These are phyloP conservation scores for Acorus gramineus DNA, from an alignment of 106 monocot genomes.

Conservation along the genomic window DNA sequence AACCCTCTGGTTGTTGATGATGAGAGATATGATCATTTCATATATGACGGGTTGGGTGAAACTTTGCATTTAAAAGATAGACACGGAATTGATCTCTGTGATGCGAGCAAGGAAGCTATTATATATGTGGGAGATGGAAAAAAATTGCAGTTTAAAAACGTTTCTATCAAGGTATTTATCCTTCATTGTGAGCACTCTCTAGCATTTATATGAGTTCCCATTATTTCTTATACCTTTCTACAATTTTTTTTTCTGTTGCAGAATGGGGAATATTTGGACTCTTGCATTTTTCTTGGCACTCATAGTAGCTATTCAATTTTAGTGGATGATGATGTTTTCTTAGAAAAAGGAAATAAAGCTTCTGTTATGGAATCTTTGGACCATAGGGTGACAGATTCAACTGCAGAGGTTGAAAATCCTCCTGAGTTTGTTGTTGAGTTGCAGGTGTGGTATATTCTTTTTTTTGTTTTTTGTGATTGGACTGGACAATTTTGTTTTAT, in stretches of 20 bases:
- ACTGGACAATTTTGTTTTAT: too few species aligned
- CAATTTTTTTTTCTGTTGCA: conserved; percentile 15
- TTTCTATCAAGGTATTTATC: conserved; percentile 60
- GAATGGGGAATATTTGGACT: conserved; percentile 88
- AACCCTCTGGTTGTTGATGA: conserved; percentile 75
- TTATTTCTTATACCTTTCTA: too few species aligned
- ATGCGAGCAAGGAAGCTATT: conserved; percentile 29
- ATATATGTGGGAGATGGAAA: conserved; percentile 78
- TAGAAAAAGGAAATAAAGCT: conserved; percentile 30
- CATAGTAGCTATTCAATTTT: conserved; percentile 83
- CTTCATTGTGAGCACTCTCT: neutral
- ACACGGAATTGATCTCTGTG: conserved; percentile 37
- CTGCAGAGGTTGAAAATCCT: neutral
- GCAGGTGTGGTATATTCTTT: conserved; percentile 36
- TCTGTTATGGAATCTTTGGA: conserved; percentile 6
- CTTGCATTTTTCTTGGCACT: conserved; percentile 75
- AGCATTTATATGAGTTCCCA: too few species aligned
- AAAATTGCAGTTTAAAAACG: conserved; percentile 82
- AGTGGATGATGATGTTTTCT: conserved; percentile 57
- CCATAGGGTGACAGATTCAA: conserved; percentile 7
- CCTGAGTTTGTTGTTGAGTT: conserved; percentile 54
- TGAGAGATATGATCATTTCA: conserved; percentile 73
- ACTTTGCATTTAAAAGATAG: conserved; percentile 52
- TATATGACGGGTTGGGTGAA: conserved; percentile 97
- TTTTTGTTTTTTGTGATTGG: too few species aligned